Percentiles rank a stretch among this genome's conserved stretches.
These are phyloP conservation scores for Graphiopsis chlorocephala DNA, from an alignment of 2,329 filamentous ascomycete species.

Conservation along the genomic window DNA sequence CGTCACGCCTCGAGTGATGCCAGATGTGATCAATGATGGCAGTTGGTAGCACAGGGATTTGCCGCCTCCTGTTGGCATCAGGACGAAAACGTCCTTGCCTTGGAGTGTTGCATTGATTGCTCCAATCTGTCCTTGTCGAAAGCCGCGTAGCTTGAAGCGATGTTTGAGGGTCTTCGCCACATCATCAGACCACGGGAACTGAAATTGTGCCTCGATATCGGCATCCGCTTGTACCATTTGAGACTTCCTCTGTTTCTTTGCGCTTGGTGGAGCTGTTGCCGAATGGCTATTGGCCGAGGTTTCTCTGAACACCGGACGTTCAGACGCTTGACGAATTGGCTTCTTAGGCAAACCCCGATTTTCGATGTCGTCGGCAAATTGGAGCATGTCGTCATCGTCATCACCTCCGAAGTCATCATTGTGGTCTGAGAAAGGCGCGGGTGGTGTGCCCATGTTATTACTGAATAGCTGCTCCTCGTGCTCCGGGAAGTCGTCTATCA, in stretches of 20 bases:
- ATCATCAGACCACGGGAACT: slow-evolving; percentile 77
- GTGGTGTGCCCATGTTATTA: slow-evolving; percentile 39
- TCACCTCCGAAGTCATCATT: slow-evolving; percentile 35
- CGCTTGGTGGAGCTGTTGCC: slow-evolving; percentile 17
- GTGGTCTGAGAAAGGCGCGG: slow-evolving; percentile 25
- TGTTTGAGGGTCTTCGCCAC: slow-evolving; percentile 78
- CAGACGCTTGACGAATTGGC: slow-evolving; percentile 3
- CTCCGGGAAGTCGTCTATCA: slow-evolving; percentile 12
- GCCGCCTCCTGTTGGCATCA: slow-evolving; percentile 97
- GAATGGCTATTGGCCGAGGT: slow-evolving; percentile 25
- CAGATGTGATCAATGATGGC: slow-evolving; percentile 77
- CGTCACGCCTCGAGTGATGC: slow-evolving; percentile 80
- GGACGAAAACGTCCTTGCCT: slow-evolving; percentile 86
- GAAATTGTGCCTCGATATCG: slow-evolving; percentile 28
- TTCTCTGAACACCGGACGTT: slow-evolving; percentile 34
- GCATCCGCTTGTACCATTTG: slow-evolving; percentile 24
- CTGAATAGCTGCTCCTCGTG: slow-evolving; percentile 31
- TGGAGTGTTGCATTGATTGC: slow-evolving; percentile 89
- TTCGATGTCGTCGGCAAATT: slow-evolving; percentile 44
- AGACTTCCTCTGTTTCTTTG: slow-evolving; percentile 33
- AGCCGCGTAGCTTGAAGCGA: slow-evolving; percentile 79
- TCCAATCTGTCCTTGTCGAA: slow-evolving; percentile 87
- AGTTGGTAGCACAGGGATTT: slow-evolving; percentile 97
- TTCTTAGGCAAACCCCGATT: slow-evolving; percentile 30
- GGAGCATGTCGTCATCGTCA: slow-evolving; percentile 40